A percentile compares a stretch with the other conserved stretches of the same genome.
These are phyloP conservation scores for Pulveroboletus sp. DNA, from an alignment of 768 basidiomycete species.

Conservation along the genomic window DNA sequence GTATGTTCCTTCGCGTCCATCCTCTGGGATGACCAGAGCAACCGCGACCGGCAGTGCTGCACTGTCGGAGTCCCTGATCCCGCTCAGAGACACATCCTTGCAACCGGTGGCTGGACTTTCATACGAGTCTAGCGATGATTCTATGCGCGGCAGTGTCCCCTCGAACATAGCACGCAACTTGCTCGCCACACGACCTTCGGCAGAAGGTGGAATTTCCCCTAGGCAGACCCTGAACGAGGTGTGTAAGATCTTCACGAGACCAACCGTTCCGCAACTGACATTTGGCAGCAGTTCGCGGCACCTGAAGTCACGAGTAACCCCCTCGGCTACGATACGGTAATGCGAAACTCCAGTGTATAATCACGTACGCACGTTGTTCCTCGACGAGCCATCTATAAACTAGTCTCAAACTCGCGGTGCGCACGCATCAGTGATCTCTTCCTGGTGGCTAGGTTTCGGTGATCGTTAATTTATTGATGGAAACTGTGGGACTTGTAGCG, in stretches of 20 bases:
- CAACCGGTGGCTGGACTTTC: too few species aligned
- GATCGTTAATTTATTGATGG: too few species aligned
- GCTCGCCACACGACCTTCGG: neutral
- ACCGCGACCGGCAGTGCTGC: slow-evolving; percentile 5
- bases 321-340: slow-evolving; percentile 20
- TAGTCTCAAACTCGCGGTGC: neutral
- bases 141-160: too few species aligned
- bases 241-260: neutral
- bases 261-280: neutral
- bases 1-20: slow-evolving; percentile 5
- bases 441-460: too few species aligned
- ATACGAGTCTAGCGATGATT: too few species aligned
- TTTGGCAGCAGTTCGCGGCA: neutral
- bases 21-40: slow-evolving; percentile 2
- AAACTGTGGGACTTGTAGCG: too few species aligned
- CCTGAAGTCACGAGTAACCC: neutral
- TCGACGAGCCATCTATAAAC: neutral
- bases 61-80: slow-evolving; percentile 5
- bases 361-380: neutral
- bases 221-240: slow-evolving; percentile 7
- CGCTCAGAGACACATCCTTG: neutral
- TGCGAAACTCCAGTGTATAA: neutral
- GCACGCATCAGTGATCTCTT: neutral
- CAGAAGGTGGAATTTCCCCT: neutral
- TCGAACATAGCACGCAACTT: neutral